Conservation (phyloP, 495 filamentous ascomycete genomes). For the Trichoderma virens region DNA sequence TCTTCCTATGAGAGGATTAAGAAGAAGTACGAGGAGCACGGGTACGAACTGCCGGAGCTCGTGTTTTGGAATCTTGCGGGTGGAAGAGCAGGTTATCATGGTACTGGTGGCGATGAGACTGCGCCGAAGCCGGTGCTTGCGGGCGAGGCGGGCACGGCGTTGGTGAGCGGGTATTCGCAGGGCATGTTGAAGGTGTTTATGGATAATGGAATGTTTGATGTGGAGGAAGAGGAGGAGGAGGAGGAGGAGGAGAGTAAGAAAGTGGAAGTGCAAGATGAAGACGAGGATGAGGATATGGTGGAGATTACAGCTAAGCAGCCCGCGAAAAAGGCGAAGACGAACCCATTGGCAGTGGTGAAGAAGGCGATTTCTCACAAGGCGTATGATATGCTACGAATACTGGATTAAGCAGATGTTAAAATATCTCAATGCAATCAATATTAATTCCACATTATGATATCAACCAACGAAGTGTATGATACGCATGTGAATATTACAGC, state of each 20-base stretch:
- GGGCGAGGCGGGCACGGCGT: slow-evolving; percentile 25
- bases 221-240: slow-evolving; percentile 26
- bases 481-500: too few relatives aligned
- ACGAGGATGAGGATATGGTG: slow-evolving; percentile 21
- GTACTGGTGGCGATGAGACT: slow-evolving; percentile 13
- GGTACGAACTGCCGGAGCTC: slow-evolving; percentile 41
- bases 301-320: slow-evolving; percentile 13
- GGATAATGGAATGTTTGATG: slow-evolving; percentile 31
- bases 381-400: slow-evolving; percentile 37
- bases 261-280: slow-evolving; percentile 22
- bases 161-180: slow-evolving; percentile 42
- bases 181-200: slow-evolving; percentile 43
- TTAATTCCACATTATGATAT: too few relatives aligned
- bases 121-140: slow-evolving; percentile 34
- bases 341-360: slow-evolving; percentile 31
- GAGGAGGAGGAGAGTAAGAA: slow-evolving; percentile 14
- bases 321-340: slow-evolving; percentile 20
- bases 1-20: slow-evolving; percentile 34
- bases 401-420: slow-evolving; percentile 28
- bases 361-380: slow-evolving; percentile 34
- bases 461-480: too few relatives aligned
- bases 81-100: slow-evolving; percentile 19
- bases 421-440: too few relatives aligned
- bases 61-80: slow-evolving; percentile 45
- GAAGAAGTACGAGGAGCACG: slow-evolving; percentile 26